Evolutionary conservation across 1,139 yeast genomes (phyloP), one percentile per base, ranked within the genome.

Genomic region (Geotrichum aggregatum): DNA sequence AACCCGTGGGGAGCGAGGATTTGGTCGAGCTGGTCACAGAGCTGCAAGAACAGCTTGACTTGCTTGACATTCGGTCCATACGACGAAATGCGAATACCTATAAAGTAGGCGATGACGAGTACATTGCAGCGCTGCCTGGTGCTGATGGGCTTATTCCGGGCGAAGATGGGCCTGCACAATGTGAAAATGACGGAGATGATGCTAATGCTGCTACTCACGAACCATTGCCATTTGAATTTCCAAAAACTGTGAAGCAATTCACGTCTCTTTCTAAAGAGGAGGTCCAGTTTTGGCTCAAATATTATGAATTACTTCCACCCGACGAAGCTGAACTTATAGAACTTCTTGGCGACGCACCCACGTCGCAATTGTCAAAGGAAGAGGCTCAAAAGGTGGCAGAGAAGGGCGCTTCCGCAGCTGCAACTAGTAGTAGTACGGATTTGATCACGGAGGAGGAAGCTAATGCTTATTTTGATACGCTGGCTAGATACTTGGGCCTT

Each of bases 21-120:
- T 71, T 91, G 16, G 87, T 86, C 1, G 88, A 85, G 62, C 70
- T 87, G 47, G 97, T 88, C 13, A 89, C 88, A 4, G 98, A 91
- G 67, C 71, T 91, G 54, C 97, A 89, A 68, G 85, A 86, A 3
- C 97, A 89, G 70, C 75, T 91, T 61, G 92, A 87, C 49, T 56
- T 70, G 34, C 58, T 70, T 33, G 73, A 71, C 45, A 73, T 74
- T 56, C 63, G 70, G 31, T 64, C 67, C 16, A 57, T 67, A 13
- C 63, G 71, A 28, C 62, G 74, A 44, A 59, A 63, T 2, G 66
- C 53, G 16, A 70, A 70, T 55, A 60, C 64, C 22, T 58, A 60
- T 36, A 63, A 64, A 13, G 67, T 67, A 6, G 70, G 67, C 3
- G 65, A 66, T n/a, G 62, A 61, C 3, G 81, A 77, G 36, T 55